phyloP scores from a whole-genome alignment of 2,329 filamentous ascomycete genomes.

The Ophiostoma novo-ulmi region DNA sequence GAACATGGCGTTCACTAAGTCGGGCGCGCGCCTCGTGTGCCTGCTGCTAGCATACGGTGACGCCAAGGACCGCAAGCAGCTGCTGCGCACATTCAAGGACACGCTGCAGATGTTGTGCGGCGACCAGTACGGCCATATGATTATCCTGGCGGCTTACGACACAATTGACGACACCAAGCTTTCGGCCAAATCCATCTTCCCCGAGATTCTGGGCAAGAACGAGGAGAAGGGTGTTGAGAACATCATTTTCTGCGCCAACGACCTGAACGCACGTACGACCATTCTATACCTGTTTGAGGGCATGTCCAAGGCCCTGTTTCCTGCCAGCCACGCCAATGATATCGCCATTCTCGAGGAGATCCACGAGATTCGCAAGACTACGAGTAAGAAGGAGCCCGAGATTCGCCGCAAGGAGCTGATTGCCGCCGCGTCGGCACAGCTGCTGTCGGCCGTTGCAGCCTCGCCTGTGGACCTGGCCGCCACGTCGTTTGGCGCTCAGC shows the following conservation, averaged over 20 bases:
- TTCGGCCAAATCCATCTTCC: conserved; percentile 76
- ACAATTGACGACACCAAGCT: conserved; percentile 92
- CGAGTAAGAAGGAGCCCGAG: conserved; percentile 87
- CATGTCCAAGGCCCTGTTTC: conserved; percentile 54
- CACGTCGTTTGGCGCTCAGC: conserved; percentile 79
- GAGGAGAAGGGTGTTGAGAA: conserved; percentile 58
- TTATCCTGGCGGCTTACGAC: conserved; percentile 82
- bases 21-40: conserved; percentile 75
- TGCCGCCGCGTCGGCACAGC: conserved; percentile 64
- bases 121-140: conserved; percentile 70
- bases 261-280: conserved; percentile 60
- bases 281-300: conserved; percentile 78
- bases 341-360: conserved; percentile 70
- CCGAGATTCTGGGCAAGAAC: conserved; percentile 74
- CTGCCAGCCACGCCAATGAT: conserved; percentile 58
- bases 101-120: conserved; percentile 79
- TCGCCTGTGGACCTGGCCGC: conserved; percentile 63
- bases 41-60: conserved; percentile 76
- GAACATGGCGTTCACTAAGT: conserved; percentile 93
- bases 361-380: conserved; percentile 70
- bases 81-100: conserved; percentile 83
- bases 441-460: conserved; percentile 68
- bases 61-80: conserved; percentile 87
- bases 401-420: conserved; percentile 70
- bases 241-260: conserved; percentile 58